Evolutionary conservation across 148 eudicot species (phyloP), one percentile per base, ranked within the genome.

Genomic region (Beta vulgaris): DNA sequence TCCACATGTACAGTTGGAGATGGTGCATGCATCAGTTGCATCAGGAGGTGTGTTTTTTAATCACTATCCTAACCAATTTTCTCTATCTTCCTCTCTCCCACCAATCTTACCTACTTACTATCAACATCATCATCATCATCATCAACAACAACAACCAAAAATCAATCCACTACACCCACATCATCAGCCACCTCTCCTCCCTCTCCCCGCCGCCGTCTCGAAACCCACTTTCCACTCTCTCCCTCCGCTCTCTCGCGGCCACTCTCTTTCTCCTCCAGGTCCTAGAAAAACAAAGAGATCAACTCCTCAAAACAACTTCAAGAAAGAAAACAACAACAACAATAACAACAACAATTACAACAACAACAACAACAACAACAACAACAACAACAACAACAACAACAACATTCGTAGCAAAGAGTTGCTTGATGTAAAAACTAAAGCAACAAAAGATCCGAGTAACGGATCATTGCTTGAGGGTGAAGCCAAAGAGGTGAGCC

Each of bases 171-270:
- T 3, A 15, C 21, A 11, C 21, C 80, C 73, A 15, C 21, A 11
- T 25, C 80, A 75, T 0, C 88, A 76, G 19, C 91, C 91, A 0
- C 86, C 87, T 61, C 87, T 88, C 14, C 89, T 82, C 71, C 87
- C 89, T 59, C 87, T 82, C 4, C 86, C 85, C 0, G 71, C 85
- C 0, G 71, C 32, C 72, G 60, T 60, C 19, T 28, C 67, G 46
- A 71, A 74, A 32, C 81, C 68, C 32, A 21, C 40, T 13, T 75
- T 46, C 68, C 85, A 2, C 74, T 73, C 85, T 79, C 87, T 64
- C 49, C 79, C 43, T 14, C 76, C 64, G 39, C 75, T 68, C 62
- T 71, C 44, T 70, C 76, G 71, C 76, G 37, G 35, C 55, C 31
- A 43, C 77, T 10, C 72, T 21, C 76, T 77, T 82, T 66, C 76